Base-by-base conservation (phyloP, 2,329 filamentous ascomycete genomes). In the Aspergillus terreus region DNA sequence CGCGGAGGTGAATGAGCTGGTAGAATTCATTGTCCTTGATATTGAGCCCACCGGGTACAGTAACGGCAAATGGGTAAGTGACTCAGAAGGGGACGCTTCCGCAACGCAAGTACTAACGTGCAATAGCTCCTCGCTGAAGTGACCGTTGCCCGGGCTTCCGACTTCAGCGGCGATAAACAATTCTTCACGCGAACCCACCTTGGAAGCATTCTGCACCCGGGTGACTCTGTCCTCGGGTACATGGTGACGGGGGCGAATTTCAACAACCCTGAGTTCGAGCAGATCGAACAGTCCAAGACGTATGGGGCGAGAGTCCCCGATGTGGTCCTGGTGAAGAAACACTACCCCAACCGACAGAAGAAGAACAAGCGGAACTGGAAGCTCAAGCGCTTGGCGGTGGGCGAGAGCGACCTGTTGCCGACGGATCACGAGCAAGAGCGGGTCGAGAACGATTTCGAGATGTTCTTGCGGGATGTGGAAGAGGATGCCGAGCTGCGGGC, bases 401-500 rank as follows among this genome's bases (percentile, higher is more conserved):
- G 60, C 92, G 96, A 59, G 68, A 71, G 46, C 63, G 60, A 6
- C 44, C 52, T 49, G 77, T 90, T 38, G 49, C 51, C 32, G 14
- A 57, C 40, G 55, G 63, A 96, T 75, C 79, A 90, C 53, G 92
- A 97, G 68, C 88, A 92, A 67, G 89, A 92, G 53, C 84, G 85
- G 57, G 84, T 95, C 77, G 92, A 97, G 68, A 83, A 86, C 59
- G 94, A 99, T 73, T 99, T 95, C 74, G 94, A 99, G 77, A 84
- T 92, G 82, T 99, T 99, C 83, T 76, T 99, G 78, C 86, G 88
- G 43, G 94, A 99, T 71, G 90, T 99, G 10, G 95, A 99, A 74
- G 92, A 97, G 69, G 94, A 99, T 69, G 82, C 88, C 47, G 94
- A 99, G 66, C 79, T 96, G 60, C 81, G 94, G 50, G 82, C 85